Percentiles rank a stretch among this genome's conserved stretches.
phyloP scores from a whole-genome alignment of 2,329 filamentous ascomycete species.

The Berkeleyomyces basicola region DNA sequence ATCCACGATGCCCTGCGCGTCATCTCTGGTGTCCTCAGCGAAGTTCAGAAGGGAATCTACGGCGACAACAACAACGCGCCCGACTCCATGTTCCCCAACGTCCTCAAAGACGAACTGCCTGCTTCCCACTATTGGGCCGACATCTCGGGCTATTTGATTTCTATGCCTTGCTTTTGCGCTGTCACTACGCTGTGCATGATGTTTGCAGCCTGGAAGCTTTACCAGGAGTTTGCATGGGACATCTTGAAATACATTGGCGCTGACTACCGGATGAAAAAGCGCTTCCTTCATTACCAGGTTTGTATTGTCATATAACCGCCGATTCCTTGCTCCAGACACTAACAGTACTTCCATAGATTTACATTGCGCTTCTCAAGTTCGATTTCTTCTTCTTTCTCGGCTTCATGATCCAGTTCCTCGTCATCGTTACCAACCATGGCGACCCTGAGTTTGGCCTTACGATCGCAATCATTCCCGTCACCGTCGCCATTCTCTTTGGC shows the following conservation, averaged over 20 bases:
- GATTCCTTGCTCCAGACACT: background rate
- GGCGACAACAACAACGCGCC: background rate
- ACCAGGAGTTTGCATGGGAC: slow-evolving; percentile 97
- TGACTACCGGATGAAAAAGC: slow-evolving; percentile 89
- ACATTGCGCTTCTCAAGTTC: slow-evolving; percentile 93
- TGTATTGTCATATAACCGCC: slow-evolving; percentile 15
- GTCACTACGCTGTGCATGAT: slow-evolving; percentile 56
- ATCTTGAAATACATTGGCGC: slow-evolving; percentile 99
- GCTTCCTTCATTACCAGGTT: slow-evolving; percentile 93
- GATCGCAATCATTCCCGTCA: slow-evolving; percentile 76
- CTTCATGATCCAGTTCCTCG: slow-evolving; percentile 94
- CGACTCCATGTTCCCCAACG: slow-evolving; percentile 26
- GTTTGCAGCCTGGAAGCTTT: slow-evolving; percentile 81
- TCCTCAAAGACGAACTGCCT: slow-evolving; percentile 26
- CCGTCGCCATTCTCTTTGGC: slow-evolving; percentile 70
- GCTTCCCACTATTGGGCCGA: slow-evolving; percentile 43
- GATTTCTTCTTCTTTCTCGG: slow-evolving; percentile 99
- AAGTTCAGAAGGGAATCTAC: slow-evolving; percentile 8
- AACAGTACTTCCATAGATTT: slow-evolving; percentile 45
- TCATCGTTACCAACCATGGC: slow-evolving; percentile 59
- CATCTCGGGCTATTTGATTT: slow-evolving; percentile 61
- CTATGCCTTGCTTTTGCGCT: slow-evolving; percentile 71
- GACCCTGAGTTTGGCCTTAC: slow-evolving; percentile 73
- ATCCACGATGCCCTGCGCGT: slow-evolving; percentile 53
- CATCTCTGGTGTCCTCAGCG: slow-evolving; percentile 6